Conservation (phyloP, 2,329 filamentous ascomycete genomes). For the Paecilomyces niveus region DNA sequence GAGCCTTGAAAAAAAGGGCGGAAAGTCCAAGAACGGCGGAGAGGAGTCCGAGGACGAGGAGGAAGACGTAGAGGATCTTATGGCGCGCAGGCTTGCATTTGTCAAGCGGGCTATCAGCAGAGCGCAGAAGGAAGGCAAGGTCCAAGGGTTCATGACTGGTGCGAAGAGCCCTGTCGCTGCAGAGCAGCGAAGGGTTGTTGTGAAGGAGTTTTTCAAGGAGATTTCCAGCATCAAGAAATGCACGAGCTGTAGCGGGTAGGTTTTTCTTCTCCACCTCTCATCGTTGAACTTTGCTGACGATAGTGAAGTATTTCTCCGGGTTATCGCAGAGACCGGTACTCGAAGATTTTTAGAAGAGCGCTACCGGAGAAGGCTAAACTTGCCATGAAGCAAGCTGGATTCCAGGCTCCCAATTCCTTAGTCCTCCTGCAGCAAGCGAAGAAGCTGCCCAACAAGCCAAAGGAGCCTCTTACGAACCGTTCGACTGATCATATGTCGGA, state of each 20-base stretch:
- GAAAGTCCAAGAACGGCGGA: constrained; percentile 41
- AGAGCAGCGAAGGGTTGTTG: constrained; percentile 65
- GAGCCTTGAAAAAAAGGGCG: constrained; percentile 36
- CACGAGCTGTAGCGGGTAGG: constrained; percentile 52
- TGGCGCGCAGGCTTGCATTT: constrained; percentile 56
- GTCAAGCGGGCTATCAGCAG: constrained; percentile 65
- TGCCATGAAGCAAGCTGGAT: constrained; percentile 64
- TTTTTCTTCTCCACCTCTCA: constrained; percentile 5
- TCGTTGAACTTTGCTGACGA: constrained; percentile 1
- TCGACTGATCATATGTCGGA: constrained; percentile 18
- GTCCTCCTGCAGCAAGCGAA: constrained; percentile 48
- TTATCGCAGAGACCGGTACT: constrained; percentile 82
- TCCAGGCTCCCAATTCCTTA: constrained; percentile 65
- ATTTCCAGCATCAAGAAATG: constrained; percentile 67
- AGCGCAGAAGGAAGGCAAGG: constrained; percentile 43
- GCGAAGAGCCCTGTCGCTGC: constrained; percentile 78
- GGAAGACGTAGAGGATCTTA: constrained; percentile 46
- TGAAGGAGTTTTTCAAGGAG: constrained; percentile 73
- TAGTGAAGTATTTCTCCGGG: constrained; percentile 61
- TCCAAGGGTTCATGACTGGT: constrained; percentile 35
- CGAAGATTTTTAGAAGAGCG: constrained; percentile 88
- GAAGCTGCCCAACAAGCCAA: constrained; percentile 27
- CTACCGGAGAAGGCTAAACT: constrained; percentile 67
- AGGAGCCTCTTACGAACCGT: constrained; percentile 18
- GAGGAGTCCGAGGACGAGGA: constrained; percentile 62